phyloP scores from a whole-genome alignment of 495 filamentous ascomycete genomes.

The Hypoxylon fragiforme region DNA sequence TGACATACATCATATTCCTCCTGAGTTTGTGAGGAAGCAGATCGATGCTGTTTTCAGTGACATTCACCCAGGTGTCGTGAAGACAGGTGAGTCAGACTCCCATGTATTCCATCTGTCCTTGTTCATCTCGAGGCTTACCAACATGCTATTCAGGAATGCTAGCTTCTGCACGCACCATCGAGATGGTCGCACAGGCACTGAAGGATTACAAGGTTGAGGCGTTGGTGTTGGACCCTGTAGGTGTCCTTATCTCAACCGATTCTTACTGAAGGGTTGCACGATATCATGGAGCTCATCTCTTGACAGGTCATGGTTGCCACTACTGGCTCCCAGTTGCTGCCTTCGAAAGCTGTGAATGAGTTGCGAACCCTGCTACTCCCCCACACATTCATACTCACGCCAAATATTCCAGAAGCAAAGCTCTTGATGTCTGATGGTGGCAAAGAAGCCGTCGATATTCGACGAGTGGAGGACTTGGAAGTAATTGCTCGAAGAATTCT shows the following conservation, averaged over 20 bases:
- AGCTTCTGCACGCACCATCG: slow-evolving; percentile 74
- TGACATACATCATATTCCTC: slow-evolving; percentile 77
- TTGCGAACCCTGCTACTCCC: slow-evolving; percentile 73
- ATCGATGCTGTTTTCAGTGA: slow-evolving; percentile 83
- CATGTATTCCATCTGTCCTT: not conserved
- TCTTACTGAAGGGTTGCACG: slow-evolving; percentile 1
- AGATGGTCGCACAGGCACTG: slow-evolving; percentile 71
- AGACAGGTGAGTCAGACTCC: slow-evolving; percentile 79
- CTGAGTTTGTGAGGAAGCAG: slow-evolving; percentile 78
- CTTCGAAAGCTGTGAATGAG: slow-evolving; percentile 64
- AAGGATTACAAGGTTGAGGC: slow-evolving; percentile 59
- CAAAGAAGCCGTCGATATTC: slow-evolving; percentile 49
- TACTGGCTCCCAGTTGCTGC: slow-evolving; percentile 75
- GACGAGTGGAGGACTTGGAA: slow-evolving; percentile 63
- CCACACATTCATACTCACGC: slow-evolving; percentile 77
- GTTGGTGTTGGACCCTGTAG: slow-evolving; percentile 84
- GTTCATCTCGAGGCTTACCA: slow-evolving; percentile 2
- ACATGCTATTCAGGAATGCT: slow-evolving; percentile 74
- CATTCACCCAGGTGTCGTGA: slow-evolving; percentile 86
- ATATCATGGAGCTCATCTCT: slow-evolving; percentile 6
- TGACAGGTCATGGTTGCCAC: slow-evolving; percentile 90
- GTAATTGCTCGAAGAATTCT: slow-evolving; percentile 68
- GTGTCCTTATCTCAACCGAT: slow-evolving; percentile 3
- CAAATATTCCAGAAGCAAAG: slow-evolving; percentile 88
- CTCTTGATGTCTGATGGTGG: slow-evolving; percentile 68